These are phyloP conservation scores for Inga leiocalycina DNA, from an alignment of 306 rosid species.

Conservation along the genomic window DNA sequence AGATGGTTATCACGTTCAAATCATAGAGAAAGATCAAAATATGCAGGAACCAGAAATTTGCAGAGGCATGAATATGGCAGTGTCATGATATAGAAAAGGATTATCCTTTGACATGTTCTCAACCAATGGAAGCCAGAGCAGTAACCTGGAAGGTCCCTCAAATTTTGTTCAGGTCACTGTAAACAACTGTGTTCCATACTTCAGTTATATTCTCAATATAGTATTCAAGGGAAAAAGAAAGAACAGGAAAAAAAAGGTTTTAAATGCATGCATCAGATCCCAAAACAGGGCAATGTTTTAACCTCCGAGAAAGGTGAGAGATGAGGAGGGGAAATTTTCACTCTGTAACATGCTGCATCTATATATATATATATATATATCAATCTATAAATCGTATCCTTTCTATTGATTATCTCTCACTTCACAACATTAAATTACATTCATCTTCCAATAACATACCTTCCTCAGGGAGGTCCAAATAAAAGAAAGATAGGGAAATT, in stretches of 20 bases:
- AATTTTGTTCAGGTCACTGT: constrained; percentile 35
- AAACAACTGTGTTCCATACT: constrained; percentile 22
- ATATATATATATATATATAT: constrained; percentile 34
- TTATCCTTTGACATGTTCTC: constrained; percentile 22
- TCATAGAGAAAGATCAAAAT: constrained; percentile 48
- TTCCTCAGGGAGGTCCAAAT: constrained; percentile 2
- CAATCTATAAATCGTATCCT: constrained; percentile 2
- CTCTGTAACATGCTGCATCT: constrained; percentile 23
- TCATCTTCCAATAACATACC: constrained; percentile 8
- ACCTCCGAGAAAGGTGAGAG: background rate
- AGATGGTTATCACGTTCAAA: constrained; percentile 67
- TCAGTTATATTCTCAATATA: constrained; percentile 26
- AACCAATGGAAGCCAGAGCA: constrained; percentile 37
- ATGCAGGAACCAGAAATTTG: constrained; percentile 27
- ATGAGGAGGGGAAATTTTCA: constrained; percentile 28
- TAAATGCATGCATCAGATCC: background rate
- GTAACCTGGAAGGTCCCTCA: constrained; percentile 34
- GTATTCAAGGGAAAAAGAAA: background rate
- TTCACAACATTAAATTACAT: constrained; percentile 7
- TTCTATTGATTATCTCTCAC: constrained; percentile 15
- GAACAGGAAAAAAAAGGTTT: background rate
- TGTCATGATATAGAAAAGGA: constrained; percentile 3
- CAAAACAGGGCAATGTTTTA: constrained; percentile 16
- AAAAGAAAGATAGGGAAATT: background rate
- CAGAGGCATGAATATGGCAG: constrained; percentile 18